Evolutionary conservation across 2,329 filamentous ascomycete genomes (phyloP).

Genomic region (Tolypocladium amazonense): DNA sequence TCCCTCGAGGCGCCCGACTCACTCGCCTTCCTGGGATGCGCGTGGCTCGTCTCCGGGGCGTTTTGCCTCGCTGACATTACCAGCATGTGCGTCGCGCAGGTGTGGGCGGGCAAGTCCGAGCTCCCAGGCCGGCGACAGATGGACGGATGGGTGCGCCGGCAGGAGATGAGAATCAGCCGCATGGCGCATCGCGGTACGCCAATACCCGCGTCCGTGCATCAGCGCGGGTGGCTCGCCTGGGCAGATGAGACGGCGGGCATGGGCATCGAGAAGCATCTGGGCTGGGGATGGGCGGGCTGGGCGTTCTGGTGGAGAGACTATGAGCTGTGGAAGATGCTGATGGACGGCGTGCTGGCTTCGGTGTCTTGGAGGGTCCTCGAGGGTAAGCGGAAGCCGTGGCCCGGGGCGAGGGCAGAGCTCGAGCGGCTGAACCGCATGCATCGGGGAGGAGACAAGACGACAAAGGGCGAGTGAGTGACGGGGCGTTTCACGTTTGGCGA

Average conservation of each 20-base stretch:
- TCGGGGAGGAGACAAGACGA: neutral
- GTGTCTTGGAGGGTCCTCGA: neutral
- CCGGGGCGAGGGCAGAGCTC: neutral
- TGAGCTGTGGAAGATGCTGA: neutral
- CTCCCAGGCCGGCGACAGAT: slow-evolving; percentile 12
- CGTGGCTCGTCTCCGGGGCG: slow-evolving; percentile 13
- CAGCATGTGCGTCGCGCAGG: slow-evolving; percentile 21
- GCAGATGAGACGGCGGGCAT: slow-evolving; percentile 25
- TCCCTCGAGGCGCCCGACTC: slow-evolving; percentile 18
- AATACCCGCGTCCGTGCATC: slow-evolving; percentile 11
- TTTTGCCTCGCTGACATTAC: slow-evolving; percentile 13
- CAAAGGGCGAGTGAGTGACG: neutral
- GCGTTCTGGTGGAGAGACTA: neutral
- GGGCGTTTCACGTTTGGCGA: too few species aligned
- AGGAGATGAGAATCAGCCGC: slow-evolving; percentile 9
- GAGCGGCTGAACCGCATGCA: neutral
- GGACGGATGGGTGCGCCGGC: slow-evolving; percentile 7
- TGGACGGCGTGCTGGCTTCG: neutral
- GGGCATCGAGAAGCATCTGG: slow-evolving; percentile 25
- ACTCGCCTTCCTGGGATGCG: slow-evolving; percentile 23
- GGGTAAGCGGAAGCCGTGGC: neutral
- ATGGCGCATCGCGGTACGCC: slow-evolving; percentile 11
- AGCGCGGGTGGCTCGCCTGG: slow-evolving; percentile 13
- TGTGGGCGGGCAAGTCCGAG: slow-evolving; percentile 10
- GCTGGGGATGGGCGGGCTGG: slow-evolving; percentile 12